phyloP scores from a whole-genome alignment of 2,329 filamentous ascomycete species.

The Fusarium poae region DNA sequence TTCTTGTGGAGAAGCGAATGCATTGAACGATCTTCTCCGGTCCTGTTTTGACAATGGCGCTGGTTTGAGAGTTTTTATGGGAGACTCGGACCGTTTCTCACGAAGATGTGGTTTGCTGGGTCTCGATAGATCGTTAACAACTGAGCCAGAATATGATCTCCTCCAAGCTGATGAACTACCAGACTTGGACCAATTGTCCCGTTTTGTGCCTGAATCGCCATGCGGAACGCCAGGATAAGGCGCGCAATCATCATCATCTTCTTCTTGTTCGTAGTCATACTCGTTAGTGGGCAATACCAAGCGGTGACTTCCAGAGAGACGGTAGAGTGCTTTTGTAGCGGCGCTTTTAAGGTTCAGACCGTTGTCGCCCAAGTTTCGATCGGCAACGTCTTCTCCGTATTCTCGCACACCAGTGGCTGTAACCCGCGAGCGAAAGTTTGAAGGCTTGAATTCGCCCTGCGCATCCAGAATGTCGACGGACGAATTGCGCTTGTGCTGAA shows the following conservation, averaged over 20 bases:
- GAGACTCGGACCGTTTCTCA: constrained; percentile 26
- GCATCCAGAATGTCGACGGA: constrained; percentile 70
- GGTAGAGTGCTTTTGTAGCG: constrained; percentile 55
- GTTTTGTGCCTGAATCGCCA: constrained; percentile 20
- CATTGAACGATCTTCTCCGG: constrained; percentile 44
- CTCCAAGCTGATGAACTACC: constrained; percentile 40
- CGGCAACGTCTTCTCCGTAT: constrained; percentile 75
- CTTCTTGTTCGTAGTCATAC: constrained; percentile 2
- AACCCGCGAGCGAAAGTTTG: constrained; percentile 63
- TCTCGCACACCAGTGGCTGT: constrained; percentile 64
- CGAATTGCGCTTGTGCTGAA: constrained; percentile 22
- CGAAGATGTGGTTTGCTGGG: constrained; percentile 12
- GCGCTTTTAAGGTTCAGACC: constrained; percentile 51
- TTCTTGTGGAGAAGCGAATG: constrained; percentile 32
- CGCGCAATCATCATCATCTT: constrained; percentile 33
- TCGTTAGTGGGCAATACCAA: constrained; percentile 10
- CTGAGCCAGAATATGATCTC: constrained; percentile 33
- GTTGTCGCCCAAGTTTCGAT: constrained; percentile 66
- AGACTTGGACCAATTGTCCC: constrained; percentile 25
- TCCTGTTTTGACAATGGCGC: constrained; percentile 13
- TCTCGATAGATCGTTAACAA: constrained; percentile 14
- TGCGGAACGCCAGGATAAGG: constrained; percentile 39
- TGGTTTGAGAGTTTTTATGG: constrained; percentile 9
- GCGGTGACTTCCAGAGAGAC: constrained; percentile 33
- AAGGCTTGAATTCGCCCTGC: constrained; percentile 63